These are phyloP conservation scores for Saccharomyces hybrid DNA, from an alignment of 1,139 yeast species.

Conservation along the genomic window DNA sequence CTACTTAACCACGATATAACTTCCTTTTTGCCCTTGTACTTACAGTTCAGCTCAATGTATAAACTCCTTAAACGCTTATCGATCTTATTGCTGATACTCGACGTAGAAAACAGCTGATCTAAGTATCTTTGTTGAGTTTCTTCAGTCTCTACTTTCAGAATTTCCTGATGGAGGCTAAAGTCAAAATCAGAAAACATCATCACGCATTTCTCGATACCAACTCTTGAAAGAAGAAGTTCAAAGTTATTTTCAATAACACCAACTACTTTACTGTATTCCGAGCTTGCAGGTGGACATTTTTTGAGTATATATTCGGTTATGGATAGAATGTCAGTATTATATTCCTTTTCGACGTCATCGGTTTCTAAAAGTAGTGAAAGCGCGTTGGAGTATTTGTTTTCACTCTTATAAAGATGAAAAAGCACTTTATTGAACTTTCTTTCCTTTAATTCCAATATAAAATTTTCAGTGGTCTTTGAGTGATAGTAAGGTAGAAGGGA, in stretches of 20 bases:
- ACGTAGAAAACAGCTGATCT: constrained; percentile 11
- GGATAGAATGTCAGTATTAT: neutral
- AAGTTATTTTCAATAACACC: constrained; percentile 11
- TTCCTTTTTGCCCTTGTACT: constrained; percentile 5
- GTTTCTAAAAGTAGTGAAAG: neutral
- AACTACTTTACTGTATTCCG: constrained; percentile 4
- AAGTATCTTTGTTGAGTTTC: constrained; percentile 15
- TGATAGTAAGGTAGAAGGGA: constrained; percentile 56
- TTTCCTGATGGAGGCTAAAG: constrained; percentile 14
- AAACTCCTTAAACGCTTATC: constrained; percentile 10
- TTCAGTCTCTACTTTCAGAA: constrained; percentile 8
- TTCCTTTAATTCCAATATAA: constrained; percentile 46
- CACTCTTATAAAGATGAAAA: constrained; percentile 47
- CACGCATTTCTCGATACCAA: constrained; percentile 10
- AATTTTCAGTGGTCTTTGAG: constrained; percentile 41
- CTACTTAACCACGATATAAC: constrained; percentile 15
- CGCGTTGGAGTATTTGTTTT: constrained; percentile 46
- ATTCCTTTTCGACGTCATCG: neutral
- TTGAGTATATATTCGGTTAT: neutral
- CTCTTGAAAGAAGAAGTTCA: constrained; percentile 3
- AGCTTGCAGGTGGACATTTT: neutral
- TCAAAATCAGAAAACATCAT: constrained; percentile 14
- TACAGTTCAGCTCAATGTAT: constrained; percentile 17
- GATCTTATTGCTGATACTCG: neutral
- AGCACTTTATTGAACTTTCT: constrained; percentile 54